A percentile compares a stretch with the other conserved stretches of the same genome.
Evolutionary conservation across 176 grass and related monocot species (phyloP).

Genomic region (Ensete glaucum): DNA sequence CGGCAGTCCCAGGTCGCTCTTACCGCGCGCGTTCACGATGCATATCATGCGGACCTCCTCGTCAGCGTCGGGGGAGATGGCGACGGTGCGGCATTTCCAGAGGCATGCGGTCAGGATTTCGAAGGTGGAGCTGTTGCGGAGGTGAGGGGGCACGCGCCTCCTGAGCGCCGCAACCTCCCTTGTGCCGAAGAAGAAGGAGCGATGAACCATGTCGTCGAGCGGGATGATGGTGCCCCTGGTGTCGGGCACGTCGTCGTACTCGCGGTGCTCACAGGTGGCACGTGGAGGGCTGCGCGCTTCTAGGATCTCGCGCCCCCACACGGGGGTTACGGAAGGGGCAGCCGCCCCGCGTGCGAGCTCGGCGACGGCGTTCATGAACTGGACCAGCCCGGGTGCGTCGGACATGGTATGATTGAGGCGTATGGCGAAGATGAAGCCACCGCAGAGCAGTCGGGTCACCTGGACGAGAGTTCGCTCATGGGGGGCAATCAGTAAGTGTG

Average conservation of each 20-base stretch:
- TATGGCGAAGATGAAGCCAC: constrained; percentile 15
- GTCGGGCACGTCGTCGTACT: constrained; percentile 71
- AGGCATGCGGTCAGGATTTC: constrained; percentile 66
- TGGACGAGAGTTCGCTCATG: not conserved
- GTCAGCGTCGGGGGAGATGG: constrained; percentile 43
- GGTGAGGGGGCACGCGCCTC: constrained; percentile 25
- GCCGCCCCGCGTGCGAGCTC: constrained; percentile 40
- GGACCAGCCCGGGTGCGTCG: constrained; percentile 17
- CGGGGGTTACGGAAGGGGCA: constrained; percentile 29
- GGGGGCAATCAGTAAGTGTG: no score
- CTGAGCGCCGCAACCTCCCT: constrained; percentile 35
- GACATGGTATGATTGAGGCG: constrained; percentile 18
- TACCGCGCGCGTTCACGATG: constrained; percentile 55
- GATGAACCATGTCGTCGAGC: constrained; percentile 62
- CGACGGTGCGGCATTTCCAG: constrained; percentile 64
- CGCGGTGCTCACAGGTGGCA: constrained; percentile 40
- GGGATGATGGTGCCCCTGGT: constrained; percentile 63
- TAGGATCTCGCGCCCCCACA: constrained; percentile 49
- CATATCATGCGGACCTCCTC: constrained; percentile 79
- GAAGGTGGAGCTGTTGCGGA: constrained; percentile 49
- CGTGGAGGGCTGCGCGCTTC: constrained; percentile 40
- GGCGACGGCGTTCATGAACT: constrained; percentile 20
- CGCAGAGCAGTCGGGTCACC: constrained; percentile 18
- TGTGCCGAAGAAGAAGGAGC: constrained; percentile 66
- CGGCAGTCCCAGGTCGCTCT: constrained; percentile 30